These are phyloP conservation scores for Boletales sp. DNA, from an alignment of 768 basidiomycete genomes.

Conservation along the genomic window DNA sequence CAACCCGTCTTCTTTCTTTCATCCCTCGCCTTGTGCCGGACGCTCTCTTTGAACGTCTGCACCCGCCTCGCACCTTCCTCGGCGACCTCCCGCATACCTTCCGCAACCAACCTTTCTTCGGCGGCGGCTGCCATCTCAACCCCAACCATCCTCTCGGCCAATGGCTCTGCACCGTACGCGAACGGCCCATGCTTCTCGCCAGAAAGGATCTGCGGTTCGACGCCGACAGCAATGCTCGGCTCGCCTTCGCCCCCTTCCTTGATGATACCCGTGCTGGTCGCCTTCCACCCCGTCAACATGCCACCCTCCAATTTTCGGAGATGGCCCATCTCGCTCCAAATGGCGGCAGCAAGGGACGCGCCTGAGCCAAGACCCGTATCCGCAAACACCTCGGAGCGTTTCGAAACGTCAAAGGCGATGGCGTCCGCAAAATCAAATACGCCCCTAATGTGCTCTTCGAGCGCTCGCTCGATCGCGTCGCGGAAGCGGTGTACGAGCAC, in stretches of 20 bases:
- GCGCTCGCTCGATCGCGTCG: slow-evolving; percentile 55
- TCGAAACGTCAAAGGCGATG: slow-evolving; percentile 55
- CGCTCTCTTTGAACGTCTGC: slow-evolving; percentile 41
- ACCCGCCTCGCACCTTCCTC: slow-evolving; percentile 36
- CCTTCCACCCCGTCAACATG: slow-evolving; percentile 41
- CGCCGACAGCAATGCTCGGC: slow-evolving; percentile 58
- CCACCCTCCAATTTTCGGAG: slow-evolving; percentile 38
- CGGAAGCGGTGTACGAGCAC: slow-evolving; percentile 54
- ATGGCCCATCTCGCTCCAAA: slow-evolving; percentile 69
- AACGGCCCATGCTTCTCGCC: slow-evolving; percentile 67
- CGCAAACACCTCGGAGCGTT: slow-evolving; percentile 58
- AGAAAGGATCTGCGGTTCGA: slow-evolving; percentile 67
- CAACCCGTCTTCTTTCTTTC: slow-evolving; percentile 43
- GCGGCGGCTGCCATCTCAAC: slow-evolving; percentile 16
- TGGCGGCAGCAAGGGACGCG: slow-evolving; percentile 49
- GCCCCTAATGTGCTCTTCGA: slow-evolving; percentile 52
- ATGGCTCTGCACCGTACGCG: slow-evolving; percentile 46
- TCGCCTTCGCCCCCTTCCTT: slow-evolving; percentile 40
- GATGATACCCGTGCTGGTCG: slow-evolving; percentile 64
- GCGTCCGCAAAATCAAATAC: slow-evolving; percentile 52
- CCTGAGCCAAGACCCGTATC: slow-evolving; percentile 56
- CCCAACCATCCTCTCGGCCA: slow-evolving; percentile 10
- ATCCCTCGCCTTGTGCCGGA: slow-evolving; percentile 36
- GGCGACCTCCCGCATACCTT: slow-evolving; percentile 32
- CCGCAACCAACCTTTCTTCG: slow-evolving; percentile 30